Evolutionary conservation across 208 protist genomes (phyloP).

Genomic region (Acanthamoeba lenticulata): DNA sequence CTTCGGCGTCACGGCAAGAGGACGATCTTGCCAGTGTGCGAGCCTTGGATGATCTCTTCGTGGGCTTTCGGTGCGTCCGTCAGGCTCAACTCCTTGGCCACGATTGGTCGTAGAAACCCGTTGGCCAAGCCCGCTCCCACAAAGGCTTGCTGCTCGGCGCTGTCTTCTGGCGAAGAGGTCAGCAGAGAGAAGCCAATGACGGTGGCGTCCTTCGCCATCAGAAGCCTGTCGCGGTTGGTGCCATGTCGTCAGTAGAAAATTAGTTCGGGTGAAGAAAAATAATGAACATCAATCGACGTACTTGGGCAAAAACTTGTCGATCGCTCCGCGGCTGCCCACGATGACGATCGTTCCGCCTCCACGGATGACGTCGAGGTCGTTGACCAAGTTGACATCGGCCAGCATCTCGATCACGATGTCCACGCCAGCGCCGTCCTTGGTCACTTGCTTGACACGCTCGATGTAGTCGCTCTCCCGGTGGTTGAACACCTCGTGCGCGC

Average conservation of each 20-base stretch:
- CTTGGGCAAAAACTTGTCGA: neutral
- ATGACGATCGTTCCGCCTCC: constrained; percentile 12
- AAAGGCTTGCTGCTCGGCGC: neutral
- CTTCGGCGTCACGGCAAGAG: constrained; percentile 34
- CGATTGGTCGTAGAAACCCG: constrained; percentile 4
- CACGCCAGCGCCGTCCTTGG: constrained; percentile 7
- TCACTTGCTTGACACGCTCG: neutral
- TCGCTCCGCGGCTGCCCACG: constrained; percentile 42
- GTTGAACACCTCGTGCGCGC: constrained; percentile 54
- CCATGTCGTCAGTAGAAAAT: no score
- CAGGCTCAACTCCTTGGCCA: constrained; percentile 23
- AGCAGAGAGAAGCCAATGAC: neutral
- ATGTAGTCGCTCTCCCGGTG: constrained; percentile 32
- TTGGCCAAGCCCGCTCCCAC: constrained; percentile 1
- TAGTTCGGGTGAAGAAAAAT: neutral
- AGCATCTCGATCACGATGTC: constrained; percentile 61
- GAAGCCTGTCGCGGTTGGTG: neutral
- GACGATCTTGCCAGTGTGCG: constrained; percentile 29
- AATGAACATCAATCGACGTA: neutral
- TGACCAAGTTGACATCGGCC: constrained; percentile 43
- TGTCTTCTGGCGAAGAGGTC: neutral
- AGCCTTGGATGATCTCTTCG: neutral
- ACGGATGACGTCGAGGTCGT: constrained; percentile 32
- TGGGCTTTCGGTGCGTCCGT: constrained; percentile 21
- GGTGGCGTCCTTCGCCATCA: constrained; percentile 28